Evolutionary conservation across 2,329 filamentous ascomycete genomes (phyloP).

Genomic region (Cercospora nicotianae): DNA sequence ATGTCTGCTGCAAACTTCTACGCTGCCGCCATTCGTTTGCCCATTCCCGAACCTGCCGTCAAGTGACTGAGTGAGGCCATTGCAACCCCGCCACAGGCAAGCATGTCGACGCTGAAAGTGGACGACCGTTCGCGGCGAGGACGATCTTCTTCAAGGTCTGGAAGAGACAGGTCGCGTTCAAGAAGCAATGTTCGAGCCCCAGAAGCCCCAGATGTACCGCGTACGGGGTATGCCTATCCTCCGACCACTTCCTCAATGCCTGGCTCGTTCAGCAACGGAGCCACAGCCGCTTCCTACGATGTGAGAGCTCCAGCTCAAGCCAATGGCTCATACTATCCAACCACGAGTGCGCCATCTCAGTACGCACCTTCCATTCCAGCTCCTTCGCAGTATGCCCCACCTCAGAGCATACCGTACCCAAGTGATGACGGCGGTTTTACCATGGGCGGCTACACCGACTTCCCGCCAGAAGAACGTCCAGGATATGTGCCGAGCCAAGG

Average conservation of each 20-base stretch:
- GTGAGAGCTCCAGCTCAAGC: slow-evolving; percentile 40
- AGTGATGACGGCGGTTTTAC: slow-evolving; percentile 39
- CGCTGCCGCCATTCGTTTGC: slow-evolving; percentile 12
- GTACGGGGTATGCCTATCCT: slow-evolving; percentile 26
- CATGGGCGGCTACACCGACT: slow-evolving; percentile 48
- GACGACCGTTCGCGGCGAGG: slow-evolving; percentile 45
- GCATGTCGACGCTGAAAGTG: slow-evolving; percentile 38
- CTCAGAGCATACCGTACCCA: slow-evolving; percentile 31
- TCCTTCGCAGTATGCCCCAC: slow-evolving; percentile 5
- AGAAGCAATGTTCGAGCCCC: slow-evolving; percentile 43
- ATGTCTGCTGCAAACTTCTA: slow-evolving; percentile 13
- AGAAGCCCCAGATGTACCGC: slow-evolving; percentile 33
- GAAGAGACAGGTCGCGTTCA: slow-evolving; percentile 40
- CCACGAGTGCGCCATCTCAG: slow-evolving; percentile 13
- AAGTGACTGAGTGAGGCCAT: slow-evolving; percentile 9
- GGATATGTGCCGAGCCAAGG: slow-evolving; percentile 34
- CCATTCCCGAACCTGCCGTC: slow-evolving; percentile 10
- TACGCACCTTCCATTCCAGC: slow-evolving; percentile 21
- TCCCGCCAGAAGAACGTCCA: slow-evolving; percentile 47
- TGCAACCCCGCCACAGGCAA: slow-evolving; percentile 1
- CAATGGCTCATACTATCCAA: slow-evolving; percentile 9
- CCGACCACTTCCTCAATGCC: slow-evolving; percentile 25
- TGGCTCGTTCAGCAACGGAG: slow-evolving; percentile 26
- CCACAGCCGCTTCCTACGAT: slow-evolving; percentile 41
- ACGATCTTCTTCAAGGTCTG: slow-evolving; percentile 46